Evolutionary conservation across 2,329 filamentous ascomycete species (phyloP), one percentile per base, ranked within the genome.

Genomic region (Alternaria consortialis): DNA sequence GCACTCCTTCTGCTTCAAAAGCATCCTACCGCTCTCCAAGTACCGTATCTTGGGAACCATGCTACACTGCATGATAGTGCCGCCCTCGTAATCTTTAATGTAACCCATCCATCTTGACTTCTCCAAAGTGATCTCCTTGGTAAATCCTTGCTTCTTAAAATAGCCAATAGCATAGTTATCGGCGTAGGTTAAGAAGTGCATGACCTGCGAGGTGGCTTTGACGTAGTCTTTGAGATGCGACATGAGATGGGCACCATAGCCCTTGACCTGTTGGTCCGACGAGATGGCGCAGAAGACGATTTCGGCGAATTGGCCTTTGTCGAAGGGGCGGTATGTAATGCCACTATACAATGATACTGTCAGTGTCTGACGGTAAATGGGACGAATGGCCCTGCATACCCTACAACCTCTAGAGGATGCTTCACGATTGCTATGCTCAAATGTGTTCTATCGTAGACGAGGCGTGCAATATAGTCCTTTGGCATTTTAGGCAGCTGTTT

Each of bases 401-500:
- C 87, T 36, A 97, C 91, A n/a, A 97, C 93, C 74, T 97, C 93
- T 51, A 97, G 84, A 0, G 95, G 94, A 72, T 96, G 94, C 83
- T 98, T 98, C 71, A 98, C 92, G 74, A 99, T 98, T 23, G 95
- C 95, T 71, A 99, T 97, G 39, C 93, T 97, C 63, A 98, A 79
- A 82, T 99, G 95, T 6, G 94, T 97, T 53, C 95, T 90, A 80
- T 99, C 95, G 81, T 99, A 99, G 60, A 99, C 95, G 7, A 99
- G 88, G 39, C 95, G 91, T 4, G 95, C 95, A 71, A 99, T 98
- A 78, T 99, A 99, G 76, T 98, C 95, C 80, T 98, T 97, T 13
- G 95, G 95, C 95, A 99, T 99, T 80, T 98, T 98, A 0, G 95
- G 95, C 6, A 99, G 85, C 76, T 99, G 95, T 72, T 98, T 98